Percentiles rank a stretch among this genome's conserved stretches.
phyloP scores from a whole-genome alignment of 75 land plant species.

The Isoetes taiwanensis region DNA sequence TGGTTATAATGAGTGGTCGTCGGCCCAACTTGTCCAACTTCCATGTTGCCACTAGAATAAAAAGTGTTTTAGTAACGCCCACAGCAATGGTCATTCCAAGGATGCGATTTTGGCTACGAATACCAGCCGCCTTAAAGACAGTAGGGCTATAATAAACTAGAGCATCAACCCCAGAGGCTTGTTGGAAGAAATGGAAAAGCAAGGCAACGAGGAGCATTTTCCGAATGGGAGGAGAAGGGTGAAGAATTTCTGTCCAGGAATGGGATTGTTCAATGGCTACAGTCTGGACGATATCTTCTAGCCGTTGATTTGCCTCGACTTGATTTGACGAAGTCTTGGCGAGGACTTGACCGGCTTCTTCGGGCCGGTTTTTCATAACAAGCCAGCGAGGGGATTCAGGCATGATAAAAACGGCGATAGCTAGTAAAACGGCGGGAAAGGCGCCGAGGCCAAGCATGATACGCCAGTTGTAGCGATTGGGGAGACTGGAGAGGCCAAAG shows the following conservation, averaged over 20 bases:
- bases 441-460: constrained; percentile 46
- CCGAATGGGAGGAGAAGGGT: neutral
- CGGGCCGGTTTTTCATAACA: constrained; percentile 35
- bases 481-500: constrained; percentile 27
- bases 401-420: constrained; percentile 29
- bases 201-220: neutral
- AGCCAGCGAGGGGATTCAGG: constrained; percentile 62
- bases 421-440: constrained; percentile 30
- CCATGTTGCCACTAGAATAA: neutral
- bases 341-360: constrained; percentile 29
- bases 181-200: neutral
- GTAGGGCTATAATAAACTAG: neutral
- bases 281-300: constrained; percentile 32
- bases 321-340: constrained; percentile 18
- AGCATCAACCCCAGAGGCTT: neutral
- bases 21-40: neutral
- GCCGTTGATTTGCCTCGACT: constrained; percentile 25
- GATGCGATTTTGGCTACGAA: neutral
- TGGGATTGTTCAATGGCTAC: constrained; percentile 1
- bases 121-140: neutral
- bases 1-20: neutral
- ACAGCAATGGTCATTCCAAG: neutral
- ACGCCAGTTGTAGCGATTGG: constrained; percentile 32
- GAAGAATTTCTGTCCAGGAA: neutral
- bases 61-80: neutral